Evolutionary conservation across 192 early-diverging fungal species (phyloP).

Genomic region (Mortierella antarctica): DNA sequence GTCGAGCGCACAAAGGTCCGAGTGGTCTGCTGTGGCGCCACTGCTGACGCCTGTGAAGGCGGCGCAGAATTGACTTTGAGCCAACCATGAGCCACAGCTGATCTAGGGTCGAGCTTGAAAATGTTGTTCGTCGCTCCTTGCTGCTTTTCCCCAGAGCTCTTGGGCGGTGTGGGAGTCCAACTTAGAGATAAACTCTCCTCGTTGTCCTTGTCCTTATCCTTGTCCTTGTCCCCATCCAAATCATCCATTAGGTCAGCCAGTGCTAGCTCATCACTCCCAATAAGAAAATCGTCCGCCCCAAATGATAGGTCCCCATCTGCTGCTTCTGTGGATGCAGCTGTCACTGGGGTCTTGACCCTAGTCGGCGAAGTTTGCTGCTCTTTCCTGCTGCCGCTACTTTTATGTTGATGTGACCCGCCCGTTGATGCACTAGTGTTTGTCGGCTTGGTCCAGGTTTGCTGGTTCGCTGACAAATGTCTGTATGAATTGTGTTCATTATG

Average conservation of each 20-base stretch:
- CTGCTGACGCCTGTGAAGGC: no score
- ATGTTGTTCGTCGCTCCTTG: neutral
- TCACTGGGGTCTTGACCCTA: no score
- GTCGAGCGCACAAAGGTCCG: no score
- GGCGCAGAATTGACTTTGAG: no score
- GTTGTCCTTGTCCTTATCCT: neutral
- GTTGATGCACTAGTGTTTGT: no score
- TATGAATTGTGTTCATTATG: neutral
- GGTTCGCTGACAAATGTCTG: neutral
- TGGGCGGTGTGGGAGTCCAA: conserved; percentile 19
- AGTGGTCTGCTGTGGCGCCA: no score
- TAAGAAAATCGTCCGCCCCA: conserved; percentile 13
- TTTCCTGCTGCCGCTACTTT: no score
- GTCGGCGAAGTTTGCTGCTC: no score
- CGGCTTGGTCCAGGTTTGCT: no score
- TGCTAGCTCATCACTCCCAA: conserved; percentile 8
- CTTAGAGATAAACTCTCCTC: neutral
- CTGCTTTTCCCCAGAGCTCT: neutral
- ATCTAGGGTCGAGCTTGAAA: no score
- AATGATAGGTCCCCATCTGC: conserved; percentile 10
- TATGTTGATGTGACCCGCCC: no score
- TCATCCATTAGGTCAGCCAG: conserved; percentile 14
- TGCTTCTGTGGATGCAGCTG: neutral
- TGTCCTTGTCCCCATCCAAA: conserved; percentile 4
- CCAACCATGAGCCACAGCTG: no score